Percentiles rank a stretch among this genome's conserved stretches.
These are phyloP conservation scores for Neofusicoccum laricinum DNA, from an alignment of 2,329 filamentous ascomycete species.

Conservation along the genomic window DNA sequence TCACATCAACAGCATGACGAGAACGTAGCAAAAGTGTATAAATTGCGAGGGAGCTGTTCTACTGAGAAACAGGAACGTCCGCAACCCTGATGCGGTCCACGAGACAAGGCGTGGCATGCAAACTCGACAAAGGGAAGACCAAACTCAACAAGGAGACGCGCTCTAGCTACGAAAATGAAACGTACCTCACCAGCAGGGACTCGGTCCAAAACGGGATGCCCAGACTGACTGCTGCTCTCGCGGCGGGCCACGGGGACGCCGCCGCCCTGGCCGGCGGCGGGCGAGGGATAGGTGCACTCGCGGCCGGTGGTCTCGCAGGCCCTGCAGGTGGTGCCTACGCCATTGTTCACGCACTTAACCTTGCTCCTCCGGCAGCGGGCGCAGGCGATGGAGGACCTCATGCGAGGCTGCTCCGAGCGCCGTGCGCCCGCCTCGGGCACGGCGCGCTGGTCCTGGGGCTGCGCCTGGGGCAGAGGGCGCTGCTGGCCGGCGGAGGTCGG, in stretches of 20 bases:
- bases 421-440: conserved; percentile 15
- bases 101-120: neutral
- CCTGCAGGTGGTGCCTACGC: conserved; percentile 68
- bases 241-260: conserved; percentile 28
- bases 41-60: conserved; percentile 16
- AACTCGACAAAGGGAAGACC: neutral
- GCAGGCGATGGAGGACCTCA: conserved; percentile 80
- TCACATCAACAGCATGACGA: conserved; percentile 12
- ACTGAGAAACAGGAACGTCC: conserved; percentile 2
- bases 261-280: conserved; percentile 36
- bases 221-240: conserved; percentile 21
- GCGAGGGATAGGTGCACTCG: conserved; percentile 69
- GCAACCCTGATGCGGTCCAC: neutral
- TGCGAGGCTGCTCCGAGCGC: conserved; percentile 37
- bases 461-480: conserved; percentile 13
- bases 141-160: neutral
- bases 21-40: conserved; percentile 3
- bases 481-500: conserved; percentile 2
- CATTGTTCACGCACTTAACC: conserved; percentile 82
- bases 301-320: conserved; percentile 70
- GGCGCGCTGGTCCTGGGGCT: neutral
- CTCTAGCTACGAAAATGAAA: conserved; percentile 11
- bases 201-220: conserved; percentile 3
- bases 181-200: conserved; percentile 14
- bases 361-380: conserved; percentile 74